Evolutionary conservation across 352 stramenopile species (phyloP), one percentile per base, ranked within the genome.

Genomic region (Phytophthora megakarya): DNA sequence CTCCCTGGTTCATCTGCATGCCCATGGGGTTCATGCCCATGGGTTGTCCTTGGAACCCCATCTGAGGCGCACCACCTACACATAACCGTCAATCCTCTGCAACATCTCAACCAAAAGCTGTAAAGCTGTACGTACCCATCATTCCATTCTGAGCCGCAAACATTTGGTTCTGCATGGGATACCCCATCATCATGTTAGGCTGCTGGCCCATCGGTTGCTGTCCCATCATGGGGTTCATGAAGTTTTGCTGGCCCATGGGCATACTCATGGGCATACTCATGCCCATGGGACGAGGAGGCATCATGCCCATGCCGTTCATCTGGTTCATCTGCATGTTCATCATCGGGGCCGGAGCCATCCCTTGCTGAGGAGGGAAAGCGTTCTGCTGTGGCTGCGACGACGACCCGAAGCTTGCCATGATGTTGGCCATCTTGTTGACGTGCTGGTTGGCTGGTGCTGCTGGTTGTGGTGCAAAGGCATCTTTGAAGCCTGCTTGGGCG

Each of bases 381-480:
- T 73, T 77, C 46, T 72, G 68, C 59, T 40, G 65, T 32, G 46
- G 75, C 37, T 53, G 57, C 35, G 35, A 50, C 40, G 67, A 52
- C 1, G 67, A 33, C 11, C 81, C 86, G 42, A 95, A 95, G 65
- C 78, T 95, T 12, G 86, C 84, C 86, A 95, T 95, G 69, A 95
- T 95, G 69, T 85, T 93, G 45, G 84, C 84, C 77, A 93, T 89
- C 42, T 89, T 86, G 70, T 89, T 90, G 42, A 75, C 65, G 53
- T 87, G 81, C 55, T 89, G 80, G 50, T 81, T 75, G 6, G 71
- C 70, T n/a, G 76, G 71, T 3, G 67, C 46, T 1, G 76, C 22
- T 35, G 61, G 47, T 52, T 67, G 66, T 21, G 49, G 43, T 1
- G 73, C 68, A 33, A 92, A 92, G 15, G 77, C 73, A 35, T 92